Conservation (phyloP, 2,329 filamentous ascomycete genomes). For the Stylonectria norvegica region DNA sequence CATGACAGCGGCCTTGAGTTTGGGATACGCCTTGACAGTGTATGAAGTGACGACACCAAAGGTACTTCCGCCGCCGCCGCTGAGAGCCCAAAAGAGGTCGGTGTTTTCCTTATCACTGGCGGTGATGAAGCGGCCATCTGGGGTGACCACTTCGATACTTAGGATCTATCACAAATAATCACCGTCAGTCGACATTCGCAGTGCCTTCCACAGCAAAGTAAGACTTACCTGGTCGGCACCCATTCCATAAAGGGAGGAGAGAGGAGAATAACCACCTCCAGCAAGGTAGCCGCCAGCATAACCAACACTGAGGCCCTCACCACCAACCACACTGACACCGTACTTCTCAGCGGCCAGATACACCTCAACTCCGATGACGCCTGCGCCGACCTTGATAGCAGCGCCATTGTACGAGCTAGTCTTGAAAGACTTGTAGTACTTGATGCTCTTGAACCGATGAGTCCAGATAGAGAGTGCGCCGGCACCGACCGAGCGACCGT, state of each 20-base stretch:
- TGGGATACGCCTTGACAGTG: conserved; percentile 40
- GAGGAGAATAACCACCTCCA: conserved; percentile 20
- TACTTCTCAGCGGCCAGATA: conserved; percentile 48
- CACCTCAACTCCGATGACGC: conserved; percentile 51
- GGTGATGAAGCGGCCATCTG: conserved; percentile 17
- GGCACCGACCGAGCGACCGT: conserved; percentile 54
- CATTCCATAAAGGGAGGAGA: conserved; percentile 17
- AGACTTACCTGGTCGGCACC: conserved; percentile 20
- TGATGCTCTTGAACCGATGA: conserved; percentile 47
- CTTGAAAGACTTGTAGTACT: conserved; percentile 20
- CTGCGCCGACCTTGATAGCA: conserved; percentile 54
- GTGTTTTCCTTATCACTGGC: conserved; percentile 14
- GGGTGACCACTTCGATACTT: conserved; percentile 17
- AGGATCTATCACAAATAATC: conserved; percentile 6
- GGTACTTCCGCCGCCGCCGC: conserved; percentile 39
- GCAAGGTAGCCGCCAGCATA: conserved; percentile 20
- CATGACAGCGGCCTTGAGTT: conserved; percentile 20
- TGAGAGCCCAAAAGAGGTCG: conserved; percentile 37
- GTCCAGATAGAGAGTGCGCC: conserved; percentile 57
- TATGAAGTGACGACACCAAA: conserved; percentile 30
- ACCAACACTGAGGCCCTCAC: conserved; percentile 40
- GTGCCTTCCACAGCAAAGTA: too few relatives aligned
- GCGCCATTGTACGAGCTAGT: conserved; percentile 37
- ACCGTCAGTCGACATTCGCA: not conserved
- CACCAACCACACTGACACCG: conserved; percentile 49